Conservation (phyloP, 225 moss, liverwort and hornwort genomes). For the Polytrichum formosum region DNA sequence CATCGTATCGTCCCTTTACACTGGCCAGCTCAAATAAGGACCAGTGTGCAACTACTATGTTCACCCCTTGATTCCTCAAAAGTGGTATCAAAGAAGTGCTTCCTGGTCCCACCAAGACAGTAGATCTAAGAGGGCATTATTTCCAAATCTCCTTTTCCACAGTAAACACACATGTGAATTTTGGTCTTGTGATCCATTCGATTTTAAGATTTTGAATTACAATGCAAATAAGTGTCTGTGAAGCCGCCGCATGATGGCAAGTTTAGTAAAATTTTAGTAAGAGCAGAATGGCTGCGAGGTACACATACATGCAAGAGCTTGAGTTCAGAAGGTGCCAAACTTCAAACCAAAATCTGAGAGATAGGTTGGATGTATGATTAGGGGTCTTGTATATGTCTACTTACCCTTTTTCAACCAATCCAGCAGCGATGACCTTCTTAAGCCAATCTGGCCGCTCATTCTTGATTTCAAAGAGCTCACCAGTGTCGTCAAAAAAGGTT, state of each 20-base stretch:
- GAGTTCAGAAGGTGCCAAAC: neutral
- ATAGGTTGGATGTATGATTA: neutral
- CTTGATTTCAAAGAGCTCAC: conserved; percentile 36
- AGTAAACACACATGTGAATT: no score
- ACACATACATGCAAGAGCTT: neutral
- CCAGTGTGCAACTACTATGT: conserved; percentile 63
- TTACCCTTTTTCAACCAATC: conserved; percentile 44
- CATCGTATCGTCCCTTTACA: conserved; percentile 65
- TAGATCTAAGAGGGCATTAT: conserved; percentile 56
- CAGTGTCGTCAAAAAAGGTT: conserved; percentile 50
- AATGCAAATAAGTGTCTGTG: no score
- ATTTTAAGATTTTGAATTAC: no score
- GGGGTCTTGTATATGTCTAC: neutral
- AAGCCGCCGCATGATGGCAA: no score
- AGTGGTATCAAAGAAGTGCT: conserved; percentile 48
- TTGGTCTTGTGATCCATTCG: no score
- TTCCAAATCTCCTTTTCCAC: conserved; percentile 14
- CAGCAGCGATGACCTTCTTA: conserved; percentile 48
- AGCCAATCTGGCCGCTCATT: conserved; percentile 31
- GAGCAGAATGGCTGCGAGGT: neutral
- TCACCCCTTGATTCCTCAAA: conserved; percentile 39
- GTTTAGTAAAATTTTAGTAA: neutral
- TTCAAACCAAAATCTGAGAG: neutral
- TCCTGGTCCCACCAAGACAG: conserved; percentile 74
- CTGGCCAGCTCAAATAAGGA: conserved; percentile 62